A percentile compares a stretch with the other conserved stretches of the same genome.
phyloP scores from a whole-genome alignment of 306 rosid genomes.

The Coriaria nepalensis region DNA sequence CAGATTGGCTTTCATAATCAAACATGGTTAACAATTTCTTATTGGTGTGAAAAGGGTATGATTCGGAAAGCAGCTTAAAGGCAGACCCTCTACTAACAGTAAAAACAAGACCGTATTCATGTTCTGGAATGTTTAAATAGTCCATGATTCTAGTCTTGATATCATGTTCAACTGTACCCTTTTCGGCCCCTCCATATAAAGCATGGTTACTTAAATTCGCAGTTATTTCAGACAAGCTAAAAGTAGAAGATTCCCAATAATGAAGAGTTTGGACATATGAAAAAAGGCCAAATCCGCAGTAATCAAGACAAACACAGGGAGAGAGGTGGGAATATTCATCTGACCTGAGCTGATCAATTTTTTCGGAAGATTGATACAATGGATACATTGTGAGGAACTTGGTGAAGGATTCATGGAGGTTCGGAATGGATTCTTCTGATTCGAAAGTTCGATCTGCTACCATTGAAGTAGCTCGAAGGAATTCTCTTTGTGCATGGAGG shows the following conservation, averaged over 20 bases:
- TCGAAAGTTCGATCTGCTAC: slow-evolving; percentile 65
- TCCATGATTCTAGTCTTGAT: slow-evolving; percentile 83
- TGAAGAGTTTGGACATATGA: slow-evolving; percentile 86
- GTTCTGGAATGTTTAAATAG: slow-evolving; percentile 87
- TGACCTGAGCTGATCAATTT: slow-evolving; percentile 60
- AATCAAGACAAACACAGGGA: slow-evolving; percentile 80
- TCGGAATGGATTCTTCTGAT: slow-evolving; percentile 58
- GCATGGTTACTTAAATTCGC: slow-evolving; percentile 92
- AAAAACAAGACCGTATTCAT: slow-evolving; percentile 90
- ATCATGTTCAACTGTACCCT: slow-evolving; percentile 82
- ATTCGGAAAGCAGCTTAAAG: slow-evolving; percentile 66
- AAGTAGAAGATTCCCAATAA: slow-evolving; percentile 90
- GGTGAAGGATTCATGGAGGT: slow-evolving; percentile 43
- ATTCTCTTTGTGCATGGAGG: slow-evolving; percentile 67
- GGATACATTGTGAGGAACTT: slow-evolving; percentile 83
- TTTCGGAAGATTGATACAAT: slow-evolving; percentile 47
- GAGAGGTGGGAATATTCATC: slow-evolving; percentile 61
- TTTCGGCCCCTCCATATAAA: slow-evolving; percentile 86
- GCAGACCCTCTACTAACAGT: slow-evolving; percentile 98
- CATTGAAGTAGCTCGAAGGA: slow-evolving; percentile 64
- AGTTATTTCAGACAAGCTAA: slow-evolving; percentile 95
- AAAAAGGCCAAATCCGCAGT: slow-evolving; percentile 93
- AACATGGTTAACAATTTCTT: slow-evolving; percentile 88
- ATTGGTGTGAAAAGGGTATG: slow-evolving; percentile 83
- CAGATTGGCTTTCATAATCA: slow-evolving; percentile 93